Evolutionary conservation across 1,139 yeast species (phyloP).

Genomic region (Zhuliangozyma parablackwelliae): DNA sequence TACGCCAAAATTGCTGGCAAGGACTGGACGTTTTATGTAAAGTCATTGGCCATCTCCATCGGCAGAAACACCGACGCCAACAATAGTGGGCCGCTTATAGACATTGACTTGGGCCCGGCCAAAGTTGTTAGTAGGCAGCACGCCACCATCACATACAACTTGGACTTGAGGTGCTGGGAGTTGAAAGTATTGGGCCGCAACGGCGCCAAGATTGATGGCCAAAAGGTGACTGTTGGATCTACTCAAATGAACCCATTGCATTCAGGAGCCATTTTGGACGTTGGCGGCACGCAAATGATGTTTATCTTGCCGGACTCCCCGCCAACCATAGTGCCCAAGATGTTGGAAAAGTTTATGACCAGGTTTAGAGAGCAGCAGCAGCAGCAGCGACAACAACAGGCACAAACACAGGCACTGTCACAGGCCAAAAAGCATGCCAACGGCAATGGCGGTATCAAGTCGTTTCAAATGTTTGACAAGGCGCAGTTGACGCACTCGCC

Average conservation of each 20-base stretch:
- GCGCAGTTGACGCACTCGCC: slow-evolving; percentile 37
- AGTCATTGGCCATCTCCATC: slow-evolving; percentile 68
- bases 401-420: slow-evolving; percentile 2
- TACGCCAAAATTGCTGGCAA: slow-evolving; percentile 94
- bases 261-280: slow-evolving; percentile 85
- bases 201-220: slow-evolving; percentile 85
- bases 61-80: slow-evolving; percentile 75
- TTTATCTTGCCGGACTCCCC: slow-evolving; percentile 89
- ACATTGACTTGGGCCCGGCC: slow-evolving; percentile 93
- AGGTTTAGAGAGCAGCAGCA: slow-evolving; percentile 22
- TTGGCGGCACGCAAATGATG: slow-evolving; percentile 99
- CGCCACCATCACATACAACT: slow-evolving; percentile 77
- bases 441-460: slow-evolving; percentile 24
- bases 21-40: slow-evolving; percentile 91
- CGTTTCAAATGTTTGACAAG: slow-evolving; percentile 54
- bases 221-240: slow-evolving; percentile 49
- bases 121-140: slow-evolving; percentile 91
- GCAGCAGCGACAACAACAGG: slow-evolving; percentile 8
- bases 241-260: slow-evolving; percentile 52
- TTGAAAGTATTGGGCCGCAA: slow-evolving; percentile 79
- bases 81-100: slow-evolving; percentile 37
- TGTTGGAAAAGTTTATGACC: slow-evolving; percentile 37
- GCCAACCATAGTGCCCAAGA: slow-evolving; percentile 57
- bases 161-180: slow-evolving; percentile 79
- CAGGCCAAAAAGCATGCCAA: background rate